A percentile compares a stretch with the other conserved stretches of the same genome.
Evolutionary conservation across 2,329 filamentous ascomycete species (phyloP).

Genomic region (Phialocephala subalpina): DNA sequence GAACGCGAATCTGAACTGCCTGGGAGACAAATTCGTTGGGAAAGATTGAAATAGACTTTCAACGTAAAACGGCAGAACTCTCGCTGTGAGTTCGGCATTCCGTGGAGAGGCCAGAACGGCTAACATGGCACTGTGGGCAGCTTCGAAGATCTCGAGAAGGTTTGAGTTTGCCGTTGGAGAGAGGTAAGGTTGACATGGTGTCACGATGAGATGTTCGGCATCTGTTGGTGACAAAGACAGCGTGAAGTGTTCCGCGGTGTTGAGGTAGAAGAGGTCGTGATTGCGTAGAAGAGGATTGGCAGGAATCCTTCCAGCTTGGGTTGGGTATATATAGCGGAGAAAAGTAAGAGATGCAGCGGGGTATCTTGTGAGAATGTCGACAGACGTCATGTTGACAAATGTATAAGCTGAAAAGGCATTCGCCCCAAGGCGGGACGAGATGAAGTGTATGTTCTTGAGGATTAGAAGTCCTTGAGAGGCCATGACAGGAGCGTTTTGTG

Average conservation of each 20-base stretch:
- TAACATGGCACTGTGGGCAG: slow-evolving; percentile 74
- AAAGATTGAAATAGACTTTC: slow-evolving; percentile 73
- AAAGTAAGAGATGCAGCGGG: slow-evolving; percentile 66
- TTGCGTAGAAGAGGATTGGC: slow-evolving; percentile 69
- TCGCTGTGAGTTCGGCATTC: slow-evolving; percentile 66
- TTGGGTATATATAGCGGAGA: slow-evolving; percentile 48
- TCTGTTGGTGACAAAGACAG: slow-evolving; percentile 61
- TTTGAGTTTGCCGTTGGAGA: slow-evolving; percentile 49
- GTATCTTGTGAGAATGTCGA: slow-evolving; percentile 73
- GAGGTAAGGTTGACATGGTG: slow-evolving; percentile 71
- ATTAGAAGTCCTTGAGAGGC: slow-evolving; percentile 69
- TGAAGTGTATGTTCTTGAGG: slow-evolving; percentile 73
- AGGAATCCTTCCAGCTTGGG: slow-evolving; percentile 61
- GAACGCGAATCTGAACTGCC: slow-evolving; percentile 76
- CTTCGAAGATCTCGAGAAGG: slow-evolving; percentile 73
- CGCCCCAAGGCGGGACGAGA: slow-evolving; percentile 70
- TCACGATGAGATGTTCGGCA: slow-evolving; percentile 67
- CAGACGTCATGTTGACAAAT: slow-evolving; percentile 73
- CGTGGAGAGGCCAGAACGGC: slow-evolving; percentile 73
- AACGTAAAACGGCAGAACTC: slow-evolving; percentile 73
- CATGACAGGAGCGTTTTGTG: slow-evolving; percentile 60
- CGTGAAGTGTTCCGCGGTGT: slow-evolving; percentile 74
- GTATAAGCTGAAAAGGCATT: slow-evolving; percentile 73
- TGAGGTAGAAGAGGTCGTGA: slow-evolving; percentile 77
- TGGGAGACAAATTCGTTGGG: slow-evolving; percentile 67